Evolutionary conservation across 192 early-diverging fungal species (phyloP).

Genomic region (Gorgonomyces haynaldii): DNA sequence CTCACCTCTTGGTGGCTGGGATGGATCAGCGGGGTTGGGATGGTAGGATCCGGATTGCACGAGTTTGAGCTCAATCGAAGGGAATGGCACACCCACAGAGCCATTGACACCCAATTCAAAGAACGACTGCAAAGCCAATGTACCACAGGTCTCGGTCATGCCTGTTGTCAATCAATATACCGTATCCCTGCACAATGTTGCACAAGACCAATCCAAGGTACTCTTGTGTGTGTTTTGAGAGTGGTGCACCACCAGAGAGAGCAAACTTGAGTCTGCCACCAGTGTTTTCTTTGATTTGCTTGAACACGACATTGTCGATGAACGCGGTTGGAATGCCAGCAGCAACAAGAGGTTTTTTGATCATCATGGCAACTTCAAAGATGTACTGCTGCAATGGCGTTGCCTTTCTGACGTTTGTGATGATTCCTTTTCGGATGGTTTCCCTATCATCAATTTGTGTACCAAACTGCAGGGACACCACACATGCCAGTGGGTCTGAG

Average conservation of each 20-base stretch:
- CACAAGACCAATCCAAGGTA: slow-evolving; percentile 67
- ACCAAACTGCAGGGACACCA: slow-evolving; percentile 69
- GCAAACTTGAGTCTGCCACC: slow-evolving; percentile 78
- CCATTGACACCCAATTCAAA: slow-evolving; percentile 1
- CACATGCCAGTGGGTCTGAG: slow-evolving; percentile 56
- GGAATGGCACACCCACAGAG: slow-evolving; percentile 59
- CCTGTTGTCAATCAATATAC: no score
- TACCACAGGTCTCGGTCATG: slow-evolving; percentile 67
- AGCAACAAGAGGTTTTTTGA: slow-evolving; percentile 58
- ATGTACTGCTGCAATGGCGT: slow-evolving; percentile 45
- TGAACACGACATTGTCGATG: slow-evolving; percentile 66
- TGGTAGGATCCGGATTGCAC: slow-evolving; percentile 33
- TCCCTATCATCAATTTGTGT: no score
- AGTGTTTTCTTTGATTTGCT: slow-evolving; percentile 64
- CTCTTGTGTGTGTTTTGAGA: slow-evolving; percentile 73
- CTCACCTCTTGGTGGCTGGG: slow-evolving; percentile 60
- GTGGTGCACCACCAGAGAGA: slow-evolving; percentile 80
- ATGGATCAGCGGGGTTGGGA: slow-evolving; percentile 40
- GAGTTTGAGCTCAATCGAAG: slow-evolving; percentile 67
- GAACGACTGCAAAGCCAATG: slow-evolving; percentile 45
- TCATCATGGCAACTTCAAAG: slow-evolving; percentile 64
- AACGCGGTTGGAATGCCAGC: slow-evolving; percentile 51
- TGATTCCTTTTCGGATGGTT: slow-evolving; percentile 68
- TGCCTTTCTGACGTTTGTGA: slow-evolving; percentile 45
- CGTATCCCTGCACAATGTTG: slow-evolving; percentile 80